Evolutionary conservation across 2,329 filamentous ascomycete genomes (phyloP), one percentile per base, ranked within the genome.

Genomic region (Xylaria sp.): DNA sequence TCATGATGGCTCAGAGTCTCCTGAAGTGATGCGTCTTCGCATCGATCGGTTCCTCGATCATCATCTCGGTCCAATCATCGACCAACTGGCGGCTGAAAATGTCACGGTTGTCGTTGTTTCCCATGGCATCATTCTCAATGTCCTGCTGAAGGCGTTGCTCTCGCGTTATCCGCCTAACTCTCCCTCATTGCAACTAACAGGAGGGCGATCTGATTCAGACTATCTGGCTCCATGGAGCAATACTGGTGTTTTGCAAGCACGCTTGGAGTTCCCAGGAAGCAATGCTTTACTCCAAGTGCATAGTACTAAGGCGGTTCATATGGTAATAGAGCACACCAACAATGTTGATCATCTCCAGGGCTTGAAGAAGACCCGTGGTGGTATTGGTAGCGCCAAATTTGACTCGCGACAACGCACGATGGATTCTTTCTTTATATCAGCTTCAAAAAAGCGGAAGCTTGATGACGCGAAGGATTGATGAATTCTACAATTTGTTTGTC

Each of bases 51-150:
- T 97, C 71, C 78, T 97, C 25, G 82, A 89, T 63, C 77, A 82
- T 9, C 82, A 91, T 73, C 79, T 97, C 0, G 71, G 86, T 5
- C 89, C 89, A 10, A 67, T 91, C 3, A 65, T 90, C 17, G 70
- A 81, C 11, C 70, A 77, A 11, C 56, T 72, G 38, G 63, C 44
- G 4, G 61, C 71, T 20, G 67, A 68, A 10, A 77, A 82, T 11
- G 73, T 77, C 6, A 80, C 82, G 1, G 81, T 93, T 13, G 89
- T 88, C 1, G 80, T 97, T 15, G 91, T 97, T 3, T 91, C 94
- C 1, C 94, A 97, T 74, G 94, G 94, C 17, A 90, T 97, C 67
- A 88, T 97, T 45, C 85, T 97, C 2, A 88, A 87, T 1, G 84
- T 88, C 36, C 78, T 97, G 0, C 90, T 91, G 84, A 84, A 85